A percentile compares a stretch with the other conserved stretches of the same genome.
Conservation (phyloP, 2,329 filamentous ascomycete genomes). For the Sporothrix inflata region DNA sequence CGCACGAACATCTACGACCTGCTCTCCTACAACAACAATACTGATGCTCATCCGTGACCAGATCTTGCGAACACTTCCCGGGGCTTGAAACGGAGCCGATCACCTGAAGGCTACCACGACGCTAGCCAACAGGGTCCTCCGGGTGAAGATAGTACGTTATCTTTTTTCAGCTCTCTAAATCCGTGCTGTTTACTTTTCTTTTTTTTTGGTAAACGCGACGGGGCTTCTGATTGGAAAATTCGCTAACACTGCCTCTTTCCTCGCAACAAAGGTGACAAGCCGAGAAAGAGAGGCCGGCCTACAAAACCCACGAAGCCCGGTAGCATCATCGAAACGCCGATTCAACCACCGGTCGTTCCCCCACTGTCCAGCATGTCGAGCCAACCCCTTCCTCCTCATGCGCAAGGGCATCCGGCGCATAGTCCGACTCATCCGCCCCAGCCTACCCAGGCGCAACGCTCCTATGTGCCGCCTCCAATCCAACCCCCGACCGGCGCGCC, state of each 20-base stretch:
- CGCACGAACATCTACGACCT: constrained; percentile 39
- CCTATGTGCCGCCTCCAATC: constrained; percentile 49
- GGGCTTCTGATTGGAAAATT: constrained; percentile 8
- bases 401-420: constrained; percentile 28
- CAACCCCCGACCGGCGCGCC: constrained; percentile 42
- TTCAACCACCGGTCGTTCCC: constrained; percentile 35
- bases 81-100: constrained; percentile 79
- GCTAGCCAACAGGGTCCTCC: constrained; percentile 56
- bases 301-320: constrained; percentile 61
- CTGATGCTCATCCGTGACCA: constrained; percentile 26
- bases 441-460: constrained; percentile 12
- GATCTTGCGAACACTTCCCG: constrained; percentile 48
- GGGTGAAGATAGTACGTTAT: constrained; percentile 74
- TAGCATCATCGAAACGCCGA: constrained; percentile 60
- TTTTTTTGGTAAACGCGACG: background rate
- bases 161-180: constrained; percentile 28
- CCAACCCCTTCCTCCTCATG: constrained; percentile 25
- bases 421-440: constrained; percentile 24
- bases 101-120: constrained; percentile 68
- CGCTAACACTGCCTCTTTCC: constrained; percentile 43
- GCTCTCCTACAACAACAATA: constrained; percentile 7
- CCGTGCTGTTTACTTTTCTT: constrained; percentile 25
- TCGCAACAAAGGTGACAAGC: constrained; percentile 48
- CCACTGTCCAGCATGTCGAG: constrained; percentile 32
- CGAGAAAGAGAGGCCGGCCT: constrained; percentile 63